These are phyloP conservation scores for Penstemon eatonii DNA, from an alignment of 257 asterid genomes.

Conservation along the genomic window DNA sequence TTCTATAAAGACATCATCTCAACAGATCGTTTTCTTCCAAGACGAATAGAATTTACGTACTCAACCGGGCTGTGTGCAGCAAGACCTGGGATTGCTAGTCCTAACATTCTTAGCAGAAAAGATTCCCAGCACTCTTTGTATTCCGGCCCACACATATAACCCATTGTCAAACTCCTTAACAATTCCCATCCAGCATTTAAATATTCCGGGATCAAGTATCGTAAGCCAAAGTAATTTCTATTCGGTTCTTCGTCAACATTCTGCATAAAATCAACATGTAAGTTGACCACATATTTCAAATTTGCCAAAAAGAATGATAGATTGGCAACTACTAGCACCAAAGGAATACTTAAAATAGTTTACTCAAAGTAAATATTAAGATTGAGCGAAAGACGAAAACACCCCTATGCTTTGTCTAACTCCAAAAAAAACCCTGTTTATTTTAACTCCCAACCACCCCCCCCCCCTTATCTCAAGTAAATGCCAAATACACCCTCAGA, in stretches of 20 bases:
- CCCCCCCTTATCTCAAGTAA: too few relatives aligned
- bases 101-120: slow-evolving; percentile 51
- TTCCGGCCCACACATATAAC: slow-evolving; percentile 49
- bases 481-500: too few relatives aligned
- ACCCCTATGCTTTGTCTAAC: too few relatives aligned
- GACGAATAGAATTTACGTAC: slow-evolving; percentile 80
- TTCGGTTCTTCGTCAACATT: slow-evolving; percentile 82
- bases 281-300: background rate
- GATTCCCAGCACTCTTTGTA: slow-evolving; percentile 84
- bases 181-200: slow-evolving; percentile 77
- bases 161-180: slow-evolving; percentile 55
- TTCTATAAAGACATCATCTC: slow-evolving; percentile 38
- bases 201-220: slow-evolving; percentile 64
- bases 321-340: background rate
- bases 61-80: slow-evolving; percentile 86
- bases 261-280: slow-evolving; percentile 37
- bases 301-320: background rate
- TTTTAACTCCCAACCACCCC: too few relatives aligned
- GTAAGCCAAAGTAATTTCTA: slow-evolving; percentile 65
- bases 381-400: too few relatives aligned
- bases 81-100: slow-evolving; percentile 74
- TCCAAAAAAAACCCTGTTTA: too few relatives aligned
- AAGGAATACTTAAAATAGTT: too few relatives aligned
- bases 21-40: slow-evolving; percentile 48
- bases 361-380: too few relatives aligned